Evolutionary conservation across 2,329 filamentous ascomycete species (phyloP), one percentile per base, ranked within the genome.

Genomic region (Alternaria sp.): DNA sequence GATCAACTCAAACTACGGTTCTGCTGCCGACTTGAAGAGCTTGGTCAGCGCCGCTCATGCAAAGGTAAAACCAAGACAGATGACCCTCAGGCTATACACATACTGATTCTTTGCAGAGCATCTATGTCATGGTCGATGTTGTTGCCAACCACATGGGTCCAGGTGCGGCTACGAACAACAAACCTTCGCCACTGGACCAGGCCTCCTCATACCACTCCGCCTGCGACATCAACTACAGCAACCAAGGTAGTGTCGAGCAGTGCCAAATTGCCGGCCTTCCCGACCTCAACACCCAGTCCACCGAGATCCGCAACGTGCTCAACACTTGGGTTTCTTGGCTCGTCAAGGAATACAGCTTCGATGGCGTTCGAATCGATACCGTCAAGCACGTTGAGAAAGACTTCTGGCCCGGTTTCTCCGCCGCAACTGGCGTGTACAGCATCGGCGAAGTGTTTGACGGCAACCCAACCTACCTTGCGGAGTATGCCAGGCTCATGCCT

Each of bases 361-460:
- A 87, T 69, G 85, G 86, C 3, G 77, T 87, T 10, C 84, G 86
- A 33, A 83, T 88, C 64, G 86, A 88, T 62, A 87, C 84, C 0
- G 85, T 85, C 61, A 87, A 86, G 73, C 85, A 88, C 70, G 84
- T 88, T 13, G 81, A 86, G 61, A 82, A 83, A 60, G 79, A 79
- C 10, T 90, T 88, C 73, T 87, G 86, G 79, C 76, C 84, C 0
- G 73, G 68, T 0, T 89, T 88, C 64, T 76, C 81, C 23, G 66
- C 78, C 6, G 83, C 82, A 2, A 80, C 85, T 1, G 86, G 85
- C 4, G 83, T 88, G 2, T 88, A 87, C 71, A 79, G 82, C 5
- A 79, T 88, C 13, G 87, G 87, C 9, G 87, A 90, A 68, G 85
- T 88, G 3, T 83, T 80, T 50, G 79, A 86, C 31, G 85, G 85